phyloP scores from a whole-genome alignment of 148 eudicot genomes.

The Heliamphora exappendiculata region DNA sequence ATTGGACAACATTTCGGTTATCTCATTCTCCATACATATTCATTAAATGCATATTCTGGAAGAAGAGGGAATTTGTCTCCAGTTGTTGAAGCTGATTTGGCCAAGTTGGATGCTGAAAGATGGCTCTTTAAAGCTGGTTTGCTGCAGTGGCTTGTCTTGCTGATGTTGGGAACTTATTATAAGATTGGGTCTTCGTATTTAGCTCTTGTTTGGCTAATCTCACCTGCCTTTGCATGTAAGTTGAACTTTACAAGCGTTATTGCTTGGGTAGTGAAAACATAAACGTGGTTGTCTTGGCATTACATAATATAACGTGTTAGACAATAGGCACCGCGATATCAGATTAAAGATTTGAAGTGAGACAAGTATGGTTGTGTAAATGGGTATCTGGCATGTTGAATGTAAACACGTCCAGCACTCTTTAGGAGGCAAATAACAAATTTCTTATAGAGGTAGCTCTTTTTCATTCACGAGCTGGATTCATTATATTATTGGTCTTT shows the following conservation, averaged over 20 bases:
- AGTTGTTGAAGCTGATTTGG: constrained; percentile 40
- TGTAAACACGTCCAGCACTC: neutral
- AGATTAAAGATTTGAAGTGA: neutral
- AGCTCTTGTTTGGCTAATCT: constrained; percentile 73
- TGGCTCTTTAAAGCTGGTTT: constrained; percentile 85
- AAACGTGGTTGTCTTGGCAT: neutral
- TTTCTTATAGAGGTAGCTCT: neutral
- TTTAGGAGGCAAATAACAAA: neutral
- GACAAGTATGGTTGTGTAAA: neutral
- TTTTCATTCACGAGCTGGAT: neutral
- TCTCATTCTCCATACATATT: constrained; percentile 45
- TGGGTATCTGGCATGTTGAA: neutral
- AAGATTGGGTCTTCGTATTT: constrained; percentile 73
- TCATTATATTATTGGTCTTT: neutral
- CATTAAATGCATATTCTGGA: constrained; percentile 27
- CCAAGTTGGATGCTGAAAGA: constrained; percentile 89
- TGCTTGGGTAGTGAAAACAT: neutral
- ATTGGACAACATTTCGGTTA: constrained; percentile 82
- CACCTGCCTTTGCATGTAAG: constrained; percentile 97
- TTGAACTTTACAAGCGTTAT: constrained; percentile 6
- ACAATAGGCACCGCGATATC: neutral
- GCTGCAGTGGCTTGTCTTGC: constrained; percentile 69
- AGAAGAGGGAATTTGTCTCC: constrained; percentile 30
- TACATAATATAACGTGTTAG: neutral
- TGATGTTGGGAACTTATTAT: constrained; percentile 54